Conservation (phyloP, 1,284 basidiomycete genomes). For the Xanthoconium separans region DNA sequence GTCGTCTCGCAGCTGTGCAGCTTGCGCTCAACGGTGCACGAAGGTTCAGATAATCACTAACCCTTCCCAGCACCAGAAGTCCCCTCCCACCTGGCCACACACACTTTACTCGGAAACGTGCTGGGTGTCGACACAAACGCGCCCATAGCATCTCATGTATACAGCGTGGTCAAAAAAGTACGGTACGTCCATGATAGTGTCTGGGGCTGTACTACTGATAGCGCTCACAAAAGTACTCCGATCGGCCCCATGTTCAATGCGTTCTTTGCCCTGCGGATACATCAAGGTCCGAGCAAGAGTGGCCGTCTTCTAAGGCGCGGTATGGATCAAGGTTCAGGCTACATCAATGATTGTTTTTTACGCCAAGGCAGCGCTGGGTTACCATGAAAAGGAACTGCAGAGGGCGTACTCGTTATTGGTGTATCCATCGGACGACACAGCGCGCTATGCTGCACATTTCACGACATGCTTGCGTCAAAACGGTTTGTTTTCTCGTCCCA, state of each 20-base stretch:
- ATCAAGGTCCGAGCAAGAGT: conserved; percentile 16
- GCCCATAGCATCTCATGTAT: neutral
- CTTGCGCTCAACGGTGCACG: conserved; percentile 3
- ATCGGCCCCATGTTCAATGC: conserved; percentile 12
- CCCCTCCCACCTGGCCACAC: neutral
- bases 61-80: neutral
- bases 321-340: conserved; percentile 18
- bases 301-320: neutral
- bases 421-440: conserved; percentile 7
- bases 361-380: conserved; percentile 10
- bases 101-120: neutral
- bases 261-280: neutral
- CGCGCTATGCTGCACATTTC: conserved; percentile 10
- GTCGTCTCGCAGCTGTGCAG: conserved; percentile 5
- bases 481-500: conserved; percentile 15
- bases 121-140: neutral
- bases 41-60: neutral
- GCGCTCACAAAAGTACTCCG: conserved; percentile 24
- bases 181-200: neutral
- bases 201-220: no score
- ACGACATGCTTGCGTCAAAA: conserved; percentile 20
- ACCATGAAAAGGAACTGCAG: conserved; percentile 17
- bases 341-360: conserved; percentile 17
- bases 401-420: conserved; percentile 11
- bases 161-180: neutral